These are phyloP conservation scores for Dioscorea zingiberensis DNA, from an alignment of 106 monocot genomes.

Conservation along the genomic window DNA sequence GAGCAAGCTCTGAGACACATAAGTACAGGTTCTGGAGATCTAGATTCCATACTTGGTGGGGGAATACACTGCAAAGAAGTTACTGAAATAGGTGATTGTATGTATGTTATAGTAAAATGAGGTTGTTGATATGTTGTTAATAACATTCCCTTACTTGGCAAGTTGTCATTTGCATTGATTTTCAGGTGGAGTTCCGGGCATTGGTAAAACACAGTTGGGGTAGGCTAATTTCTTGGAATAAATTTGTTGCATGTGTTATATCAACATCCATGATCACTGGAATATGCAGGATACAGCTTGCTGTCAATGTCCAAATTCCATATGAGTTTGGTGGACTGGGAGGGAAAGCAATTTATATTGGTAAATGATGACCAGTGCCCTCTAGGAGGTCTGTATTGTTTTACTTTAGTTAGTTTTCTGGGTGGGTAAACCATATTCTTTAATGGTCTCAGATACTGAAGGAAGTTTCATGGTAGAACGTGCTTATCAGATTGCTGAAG, in stretches of 20 bases:
- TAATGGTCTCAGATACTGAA: slow-evolving; percentile 70
- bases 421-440: slow-evolving; percentile 9
- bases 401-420: background rate
- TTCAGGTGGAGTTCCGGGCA: slow-evolving; percentile 97
- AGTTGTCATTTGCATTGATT: slow-evolving; percentile 13
- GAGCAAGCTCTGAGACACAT: slow-evolving; percentile 69
- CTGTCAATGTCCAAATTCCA: slow-evolving; percentile 93
- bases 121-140: background rate
- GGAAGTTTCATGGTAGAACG: slow-evolving; percentile 99
- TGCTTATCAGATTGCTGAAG: slow-evolving; percentile 93
- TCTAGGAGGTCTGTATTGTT: background rate
- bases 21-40: slow-evolving; percentile 66
- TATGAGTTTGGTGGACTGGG: slow-evolving; percentile 70
- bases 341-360: slow-evolving; percentile 94
- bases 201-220: slow-evolving; percentile 98
- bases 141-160: background rate
- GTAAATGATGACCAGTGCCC: slow-evolving; percentile 23
- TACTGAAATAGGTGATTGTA: slow-evolving; percentile 78
- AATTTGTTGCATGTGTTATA: background rate
- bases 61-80: slow-evolving; percentile 93
- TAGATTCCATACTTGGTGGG: slow-evolving; percentile 86
- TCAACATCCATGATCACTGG: slow-evolving; percentile 6
- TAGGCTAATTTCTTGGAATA: slow-evolving; percentile 29
- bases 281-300: slow-evolving; percentile 84
- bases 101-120: background rate